A percentile compares a stretch with the other conserved stretches of the same genome.
These are phyloP conservation scores for Fraxinus floribunda DNA, from an alignment of 305 asterid species.

Conservation along the genomic window DNA sequence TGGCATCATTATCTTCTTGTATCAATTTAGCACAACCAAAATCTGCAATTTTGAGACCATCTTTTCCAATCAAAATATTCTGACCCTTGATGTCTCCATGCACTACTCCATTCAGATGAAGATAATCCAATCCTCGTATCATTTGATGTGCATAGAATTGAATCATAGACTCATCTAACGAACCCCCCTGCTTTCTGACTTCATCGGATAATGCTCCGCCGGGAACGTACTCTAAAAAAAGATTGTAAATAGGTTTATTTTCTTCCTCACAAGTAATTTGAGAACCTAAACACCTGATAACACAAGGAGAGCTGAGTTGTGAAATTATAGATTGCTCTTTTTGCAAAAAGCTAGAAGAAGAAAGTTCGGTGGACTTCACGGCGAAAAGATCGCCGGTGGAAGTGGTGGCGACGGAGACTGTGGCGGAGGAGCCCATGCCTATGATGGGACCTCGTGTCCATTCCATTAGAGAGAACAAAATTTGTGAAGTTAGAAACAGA, in stretches of 20 bases:
- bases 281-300: slow-evolving; percentile 59
- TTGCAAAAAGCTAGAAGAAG: slow-evolving; percentile 35
- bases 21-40: slow-evolving; percentile 37
- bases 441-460: slow-evolving; percentile 70
- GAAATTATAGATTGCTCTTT: slow-evolving; percentile 55
- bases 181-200: slow-evolving; percentile 35
- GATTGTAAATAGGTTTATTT: slow-evolving; percentile 21
- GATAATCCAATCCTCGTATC: slow-evolving; percentile 34
- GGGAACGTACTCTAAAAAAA: slow-evolving; percentile 45
- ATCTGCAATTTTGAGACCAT: slow-evolving; percentile 41
- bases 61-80: slow-evolving; percentile 35
- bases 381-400: slow-evolving; percentile 57
- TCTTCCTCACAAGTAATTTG: slow-evolving; percentile 37
- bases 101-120: slow-evolving; percentile 38
- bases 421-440: slow-evolving; percentile 83
- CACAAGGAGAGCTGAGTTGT: slow-evolving; percentile 51
- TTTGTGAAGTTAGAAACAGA: background rate
- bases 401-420: slow-evolving; percentile 58
- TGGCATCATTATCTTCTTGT: slow-evolving; percentile 2
- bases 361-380: slow-evolving; percentile 51
- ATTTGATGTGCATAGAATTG: slow-evolving; percentile 25
- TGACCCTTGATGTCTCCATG: slow-evolving; percentile 46
- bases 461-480: slow-evolving; percentile 46
- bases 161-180: slow-evolving; percentile 25
- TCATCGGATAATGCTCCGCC: slow-evolving; percentile 41